A percentile compares a stretch with the other conserved stretches of the same genome.
Evolutionary conservation across 768 basidiomycete genomes (phyloP).

Genomic region (Hypholoma sublateritium): DNA sequence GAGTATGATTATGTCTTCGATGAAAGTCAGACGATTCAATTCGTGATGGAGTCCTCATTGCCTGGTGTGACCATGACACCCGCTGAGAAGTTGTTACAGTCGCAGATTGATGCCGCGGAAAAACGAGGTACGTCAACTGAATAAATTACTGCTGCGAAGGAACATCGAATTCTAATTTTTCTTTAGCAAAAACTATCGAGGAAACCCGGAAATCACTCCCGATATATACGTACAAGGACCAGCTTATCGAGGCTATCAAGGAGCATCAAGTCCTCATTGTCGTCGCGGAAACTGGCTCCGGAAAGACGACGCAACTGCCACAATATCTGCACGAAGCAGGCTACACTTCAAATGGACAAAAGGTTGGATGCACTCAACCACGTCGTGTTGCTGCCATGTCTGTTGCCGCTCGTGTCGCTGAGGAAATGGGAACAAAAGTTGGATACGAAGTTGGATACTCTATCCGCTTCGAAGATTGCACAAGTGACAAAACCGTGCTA

Average conservation of each 20-base stretch:
- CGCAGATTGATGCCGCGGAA: slow-evolving; percentile 91
- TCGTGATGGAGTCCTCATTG: slow-evolving; percentile 82
- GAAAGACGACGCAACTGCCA: slow-evolving; percentile 97
- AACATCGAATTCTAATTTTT: slow-evolving; percentile 1
- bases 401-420: slow-evolving; percentile 97
- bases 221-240: slow-evolving; percentile 85
- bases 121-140: slow-evolving; percentile 63
- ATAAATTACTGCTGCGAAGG: neutral
- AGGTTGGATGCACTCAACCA: slow-evolving; percentile 96
- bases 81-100: slow-evolving; percentile 81
- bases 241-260: slow-evolving; percentile 85
- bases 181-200: slow-evolving; percentile 81
- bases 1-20: slow-evolving; percentile 98
- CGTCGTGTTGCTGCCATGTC: slow-evolving; percentile 99
- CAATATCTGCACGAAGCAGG: slow-evolving; percentile 99
- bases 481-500: slow-evolving; percentile 96
- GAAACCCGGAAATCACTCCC: slow-evolving; percentile 93
- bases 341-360: slow-evolving; percentile 83
- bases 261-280: slow-evolving; percentile 96
- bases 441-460: slow-evolving; percentile 99
- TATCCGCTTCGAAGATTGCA: slow-evolving; percentile 99
- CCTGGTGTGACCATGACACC: slow-evolving; percentile 73
- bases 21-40: slow-evolving; percentile 94
- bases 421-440: slow-evolving; percentile 96
- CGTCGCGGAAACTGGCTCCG: slow-evolving; percentile 97